Conservation (phyloP, 441 rosid genomes). For the Pelargonium australe region DNA sequence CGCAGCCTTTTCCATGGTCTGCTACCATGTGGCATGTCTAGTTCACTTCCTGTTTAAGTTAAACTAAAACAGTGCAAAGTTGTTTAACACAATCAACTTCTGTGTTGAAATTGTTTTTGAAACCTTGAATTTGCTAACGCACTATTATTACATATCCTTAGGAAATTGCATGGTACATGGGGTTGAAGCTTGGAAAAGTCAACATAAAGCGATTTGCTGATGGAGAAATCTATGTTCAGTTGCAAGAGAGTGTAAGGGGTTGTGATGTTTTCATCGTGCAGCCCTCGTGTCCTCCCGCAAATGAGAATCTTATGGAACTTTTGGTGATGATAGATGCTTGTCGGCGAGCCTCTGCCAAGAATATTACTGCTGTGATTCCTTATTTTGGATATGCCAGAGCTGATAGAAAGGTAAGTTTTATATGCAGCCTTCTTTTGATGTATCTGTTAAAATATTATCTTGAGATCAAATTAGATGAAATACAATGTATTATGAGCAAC, state of each 20-base stretch:
- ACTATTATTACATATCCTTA: constrained; percentile 12
- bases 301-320: constrained; percentile 73
- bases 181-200: constrained; percentile 55
- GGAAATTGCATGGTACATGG: constrained; percentile 81
- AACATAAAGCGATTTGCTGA: constrained; percentile 68
- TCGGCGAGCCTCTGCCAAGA: constrained; percentile 68
- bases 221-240: constrained; percentile 63
- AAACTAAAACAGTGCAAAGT: neutral
- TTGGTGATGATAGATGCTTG: constrained; percentile 71
- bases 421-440: constrained; percentile 1
- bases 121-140: constrained; percentile 8
- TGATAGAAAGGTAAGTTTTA: constrained; percentile 50
- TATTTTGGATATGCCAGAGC: constrained; percentile 79
- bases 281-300: constrained; percentile 68
- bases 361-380: constrained; percentile 63
- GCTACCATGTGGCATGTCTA: neutral
- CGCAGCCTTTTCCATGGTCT: neutral
- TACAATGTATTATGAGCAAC: neutral
- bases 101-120: neutral
- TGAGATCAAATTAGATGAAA: no score
- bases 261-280: constrained; percentile 64
- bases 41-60: neutral
- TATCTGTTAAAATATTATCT: neutral
- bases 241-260: constrained; percentile 72
- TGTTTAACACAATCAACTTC: constrained; percentile 2